Base-by-base conservation (phyloP, 768 basidiomycete species). In the Solioccasus polychromus region DNA sequence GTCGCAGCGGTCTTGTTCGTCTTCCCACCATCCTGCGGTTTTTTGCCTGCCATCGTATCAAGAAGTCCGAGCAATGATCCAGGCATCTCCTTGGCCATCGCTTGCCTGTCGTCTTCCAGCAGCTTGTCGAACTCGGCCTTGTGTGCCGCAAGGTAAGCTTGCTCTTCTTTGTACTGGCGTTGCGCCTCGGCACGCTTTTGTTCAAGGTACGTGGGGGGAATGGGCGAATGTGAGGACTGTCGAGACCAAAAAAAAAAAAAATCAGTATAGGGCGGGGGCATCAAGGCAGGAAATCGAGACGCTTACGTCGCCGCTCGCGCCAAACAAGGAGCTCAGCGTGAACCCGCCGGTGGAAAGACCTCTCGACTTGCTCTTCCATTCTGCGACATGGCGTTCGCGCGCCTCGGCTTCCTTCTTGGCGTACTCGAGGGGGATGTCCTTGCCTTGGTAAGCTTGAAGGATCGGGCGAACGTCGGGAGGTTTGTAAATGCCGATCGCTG, bases 401-500 rank as follows among this genome's bases (percentile, higher is more conserved):
- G 80, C 79, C 62, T 88, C 88, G 0, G 82, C 82, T 67, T 99
- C 95, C 51, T 83, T 80, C 70, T 87, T 86, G 29, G 84, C 92
- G 54, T 92, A 97, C 66, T 94, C 94, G 6, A 84, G 42, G 1
- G 93, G 82, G 46, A 99, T 85, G 58, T 97, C 78, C 67, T 95
- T 93, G 35, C 85, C 95, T 5, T 76, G 71, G 64, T 95, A 99
- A 2, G 83, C 83, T 54, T 86, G 69, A 25, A 99, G 68, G 44
- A 98, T 86, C 0, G 88, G 90, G 17, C 95, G 83, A 4, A 98
- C 86, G 57, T 98, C 96, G 20, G 75, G 62, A 1, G 89, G 85
- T 51, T 83, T 85, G 71, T 92, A 93, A 54, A 98, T 94, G 1
- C 83, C 94, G 48, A 99, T 85, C 7, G 96, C 95, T 95, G 56